phyloP scores from a whole-genome alignment of 176 grass and related monocot genomes.

The Oropetium thomaeum region DNA sequence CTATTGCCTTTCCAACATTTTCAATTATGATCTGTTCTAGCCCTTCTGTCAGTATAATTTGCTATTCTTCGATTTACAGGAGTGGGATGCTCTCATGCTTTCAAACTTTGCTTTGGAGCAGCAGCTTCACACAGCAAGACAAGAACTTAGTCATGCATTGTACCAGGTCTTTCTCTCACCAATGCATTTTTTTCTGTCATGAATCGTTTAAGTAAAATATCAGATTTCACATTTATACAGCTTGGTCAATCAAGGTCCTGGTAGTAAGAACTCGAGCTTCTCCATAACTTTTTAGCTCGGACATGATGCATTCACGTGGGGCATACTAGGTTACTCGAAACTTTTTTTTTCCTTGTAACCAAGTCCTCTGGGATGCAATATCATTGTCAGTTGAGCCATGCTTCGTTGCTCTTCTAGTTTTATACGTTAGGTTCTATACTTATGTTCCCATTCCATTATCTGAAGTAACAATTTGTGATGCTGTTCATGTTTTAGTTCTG shows the following conservation, averaged over 20 bases:
- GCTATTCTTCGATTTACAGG: conserved; percentile 44
- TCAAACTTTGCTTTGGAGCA: conserved; percentile 97
- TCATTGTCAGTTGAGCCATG: background rate
- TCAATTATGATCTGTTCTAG: background rate
- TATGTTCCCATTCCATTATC: background rate
- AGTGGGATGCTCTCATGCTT: conserved; percentile 98
- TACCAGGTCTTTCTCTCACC: conserved; percentile 68
- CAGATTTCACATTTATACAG: background rate
- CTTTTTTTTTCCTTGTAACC: background rate
- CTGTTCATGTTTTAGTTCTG: conserved; percentile 1
- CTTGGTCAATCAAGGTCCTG: background rate
- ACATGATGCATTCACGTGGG: background rate
- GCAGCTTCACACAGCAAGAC: conserved; percentile 92
- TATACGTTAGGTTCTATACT: background rate
- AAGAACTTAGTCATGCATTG: conserved; percentile 96
- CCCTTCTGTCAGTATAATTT: conserved; percentile 23
- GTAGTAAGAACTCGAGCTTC: background rate
- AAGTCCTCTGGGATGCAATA: background rate
- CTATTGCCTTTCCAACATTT: background rate
- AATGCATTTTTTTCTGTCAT: background rate
- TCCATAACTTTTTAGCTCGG: background rate
- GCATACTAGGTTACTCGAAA: background rate
- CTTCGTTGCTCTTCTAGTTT: background rate
- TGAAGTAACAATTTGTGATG: background rate
- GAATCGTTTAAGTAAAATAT: background rate